Conservation (phyloP, 1,284 basidiomycete genomes). For the Ustilago tritici region DNA sequence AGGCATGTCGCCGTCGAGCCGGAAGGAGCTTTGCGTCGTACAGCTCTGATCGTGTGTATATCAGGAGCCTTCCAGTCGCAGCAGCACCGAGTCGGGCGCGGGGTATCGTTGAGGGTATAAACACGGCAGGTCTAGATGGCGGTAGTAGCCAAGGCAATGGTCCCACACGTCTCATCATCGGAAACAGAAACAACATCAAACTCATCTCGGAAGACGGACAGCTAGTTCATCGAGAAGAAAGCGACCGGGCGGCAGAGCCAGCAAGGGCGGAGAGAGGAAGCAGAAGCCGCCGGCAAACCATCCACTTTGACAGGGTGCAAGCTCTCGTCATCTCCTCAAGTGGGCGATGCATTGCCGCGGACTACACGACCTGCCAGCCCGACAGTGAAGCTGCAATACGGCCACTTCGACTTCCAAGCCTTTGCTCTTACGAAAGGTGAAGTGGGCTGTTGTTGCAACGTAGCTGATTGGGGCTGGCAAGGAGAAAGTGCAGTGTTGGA, state of each 20-base stretch:
- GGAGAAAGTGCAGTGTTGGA: not conserved
- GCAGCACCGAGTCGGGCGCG: not conserved
- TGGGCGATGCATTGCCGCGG: constrained; percentile 5
- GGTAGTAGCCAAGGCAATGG: not conserved
- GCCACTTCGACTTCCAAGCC: not conserved
- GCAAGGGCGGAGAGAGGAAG: not conserved
- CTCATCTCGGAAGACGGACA: constrained; percentile 5
- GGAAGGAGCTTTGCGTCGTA: not conserved
- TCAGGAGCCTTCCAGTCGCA: not conserved
- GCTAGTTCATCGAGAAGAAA: not conserved
- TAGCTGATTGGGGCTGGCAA: not conserved
- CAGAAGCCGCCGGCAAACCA: constrained; percentile 1
- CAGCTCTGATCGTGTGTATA: constrained; percentile 6
- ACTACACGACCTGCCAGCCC: not conserved
- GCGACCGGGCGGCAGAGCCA: not conserved
- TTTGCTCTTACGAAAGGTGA: no score
- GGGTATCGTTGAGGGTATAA: constrained; percentile 1
- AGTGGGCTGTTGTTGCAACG: constrained; percentile 6
- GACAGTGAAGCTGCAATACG: not conserved
- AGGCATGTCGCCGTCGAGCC: not conserved
- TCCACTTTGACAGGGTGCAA: constrained; percentile 9
- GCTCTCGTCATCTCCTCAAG: not conserved
- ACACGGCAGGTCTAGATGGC: not conserved
- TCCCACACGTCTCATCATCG: not conserved
- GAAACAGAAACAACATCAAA: not conserved